Evolutionary conservation across 768 basidiomycete species (phyloP), one percentile per base, ranked within the genome.

Genomic region (Cytidiella melzeri): DNA sequence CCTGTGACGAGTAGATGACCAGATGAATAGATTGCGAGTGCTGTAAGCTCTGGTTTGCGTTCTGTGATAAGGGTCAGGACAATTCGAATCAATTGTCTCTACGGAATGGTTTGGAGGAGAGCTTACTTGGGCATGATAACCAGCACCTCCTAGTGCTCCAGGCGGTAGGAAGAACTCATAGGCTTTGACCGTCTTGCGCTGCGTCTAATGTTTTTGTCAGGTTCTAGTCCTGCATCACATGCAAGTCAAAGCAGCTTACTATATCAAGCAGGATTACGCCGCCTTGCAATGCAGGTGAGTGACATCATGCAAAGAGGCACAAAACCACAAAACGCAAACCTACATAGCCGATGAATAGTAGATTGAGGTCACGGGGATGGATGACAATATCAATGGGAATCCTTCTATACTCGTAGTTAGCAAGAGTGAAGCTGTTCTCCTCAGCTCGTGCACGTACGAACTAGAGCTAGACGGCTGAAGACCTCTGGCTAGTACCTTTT

Each of bases 1-100:
- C 92, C 92, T 11, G 80, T 83, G 19, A 79, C 87, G 52, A 95
- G 84, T 52, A 90, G 73, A 51, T 90, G 82, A 1, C 71, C 85
- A 28, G 83, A 69, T 4, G 90, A 87, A 61, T 92, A 82, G 54
- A 92, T 71, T 3, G 84, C 72, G 3, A 92, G 54, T 24, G 80
- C 77, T 0, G 85, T 90, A 5, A 87, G 85, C n/a, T 73, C 68
- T 1, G 83, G 79, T 36, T 77, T 72, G 0, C 91, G 77, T 62
- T 84, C 84, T 0, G 71, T 78, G 41, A 91, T 73, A n/a, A 92
- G 69, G 45, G n/a, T n/a, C n/a, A n/a, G n/a, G n/a, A n/a, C n/a
- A n/a, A n/a, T n/a, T n/a, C n/a, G n/a, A n/a, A n/a, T n/a, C n/a
- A n/a, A n/a, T n/a, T n/a, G n/a, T n/a, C n/a, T n/a, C n/a, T n/a